Percentiles rank a stretch among this genome's conserved stretches.
Conservation (phyloP, 768 basidiomycete species). For the Leccinum imitatum region DNA sequence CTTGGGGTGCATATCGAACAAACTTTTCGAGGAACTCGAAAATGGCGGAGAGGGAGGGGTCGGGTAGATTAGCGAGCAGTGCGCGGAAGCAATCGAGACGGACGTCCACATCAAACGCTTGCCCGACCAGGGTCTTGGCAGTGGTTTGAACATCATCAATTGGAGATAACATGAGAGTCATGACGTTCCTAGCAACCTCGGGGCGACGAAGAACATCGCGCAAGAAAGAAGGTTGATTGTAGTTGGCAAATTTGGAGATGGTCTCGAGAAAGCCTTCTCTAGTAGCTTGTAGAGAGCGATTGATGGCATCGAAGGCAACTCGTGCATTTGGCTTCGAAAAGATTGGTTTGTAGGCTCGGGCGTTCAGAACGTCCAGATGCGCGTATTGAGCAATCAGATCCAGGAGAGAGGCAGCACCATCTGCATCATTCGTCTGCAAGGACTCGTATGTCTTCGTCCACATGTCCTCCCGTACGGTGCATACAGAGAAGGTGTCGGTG, state of each 20-base stretch:
- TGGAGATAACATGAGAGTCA: constrained; percentile 80
- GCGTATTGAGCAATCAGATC: constrained; percentile 56
- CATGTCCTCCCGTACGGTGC: constrained; percentile 51
- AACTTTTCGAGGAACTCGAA: constrained; percentile 68
- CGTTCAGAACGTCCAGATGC: constrained; percentile 63
- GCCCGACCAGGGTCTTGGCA: constrained; percentile 76
- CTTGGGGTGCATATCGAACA: constrained; percentile 52
- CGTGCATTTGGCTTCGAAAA: constrained; percentile 33
- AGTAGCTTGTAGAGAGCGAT: constrained; percentile 55
- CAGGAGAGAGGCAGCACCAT: constrained; percentile 59
- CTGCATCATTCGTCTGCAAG: constrained; percentile 55
- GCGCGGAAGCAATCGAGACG: constrained; percentile 86
- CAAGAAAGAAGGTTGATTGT: constrained; percentile 49
- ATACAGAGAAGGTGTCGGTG: constrained; percentile 31
- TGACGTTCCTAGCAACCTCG: constrained; percentile 57
- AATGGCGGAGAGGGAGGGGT: constrained; percentile 68
- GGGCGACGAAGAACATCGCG: constrained; percentile 54
- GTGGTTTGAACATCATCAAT: constrained; percentile 69
- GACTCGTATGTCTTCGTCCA: constrained; percentile 70
- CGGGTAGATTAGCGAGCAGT: constrained; percentile 66
- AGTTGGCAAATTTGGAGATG: constrained; percentile 65
- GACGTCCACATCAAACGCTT: constrained; percentile 87
- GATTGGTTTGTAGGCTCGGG: constrained; percentile 46
- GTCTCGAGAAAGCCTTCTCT: constrained; percentile 62
- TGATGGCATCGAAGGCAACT: constrained; percentile 53